Evolutionary conservation across 2,329 filamentous ascomycete species (phyloP).

Genomic region (Trichophyton benhamiae): DNA sequence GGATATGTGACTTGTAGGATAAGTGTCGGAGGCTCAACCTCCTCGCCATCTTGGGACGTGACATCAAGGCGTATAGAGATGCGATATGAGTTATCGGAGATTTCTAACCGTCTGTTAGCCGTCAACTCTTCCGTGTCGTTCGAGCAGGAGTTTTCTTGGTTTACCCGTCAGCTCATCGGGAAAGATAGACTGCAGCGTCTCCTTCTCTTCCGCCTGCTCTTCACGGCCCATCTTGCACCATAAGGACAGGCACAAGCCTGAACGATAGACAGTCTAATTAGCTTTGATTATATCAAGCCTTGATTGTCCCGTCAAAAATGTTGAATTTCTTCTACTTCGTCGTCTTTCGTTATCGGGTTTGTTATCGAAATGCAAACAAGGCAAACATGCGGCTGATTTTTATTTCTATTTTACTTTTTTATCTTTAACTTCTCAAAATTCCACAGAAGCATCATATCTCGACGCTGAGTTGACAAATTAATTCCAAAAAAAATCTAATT

Average conservation of each 20-base stretch:
- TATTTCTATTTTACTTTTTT: too few relatives aligned
- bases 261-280: background rate
- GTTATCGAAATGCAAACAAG: slow-evolving; percentile 1
- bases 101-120: slow-evolving; percentile 44
- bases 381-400: background rate
- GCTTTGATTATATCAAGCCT: background rate
- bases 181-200: slow-evolving; percentile 96
- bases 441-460: background rate
- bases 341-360: background rate
- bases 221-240: slow-evolving; percentile 44
- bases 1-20: slow-evolving; percentile 79
- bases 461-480: background rate
- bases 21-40: slow-evolving; percentile 53
- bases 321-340: background rate
- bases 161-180: slow-evolving; percentile 90
- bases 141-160: background rate
- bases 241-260: background rate
- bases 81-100: slow-evolving; percentile 80
- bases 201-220: slow-evolving; percentile 89
- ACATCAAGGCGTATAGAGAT: slow-evolving; percentile 78
- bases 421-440: background rate
- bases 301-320: background rate
- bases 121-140: background rate
- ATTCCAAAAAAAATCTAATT: background rate
- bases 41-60: slow-evolving; percentile 49